Base-by-base conservation (phyloP, 2,329 filamentous ascomycete species). In the Metarhizium guizhouense region DNA sequence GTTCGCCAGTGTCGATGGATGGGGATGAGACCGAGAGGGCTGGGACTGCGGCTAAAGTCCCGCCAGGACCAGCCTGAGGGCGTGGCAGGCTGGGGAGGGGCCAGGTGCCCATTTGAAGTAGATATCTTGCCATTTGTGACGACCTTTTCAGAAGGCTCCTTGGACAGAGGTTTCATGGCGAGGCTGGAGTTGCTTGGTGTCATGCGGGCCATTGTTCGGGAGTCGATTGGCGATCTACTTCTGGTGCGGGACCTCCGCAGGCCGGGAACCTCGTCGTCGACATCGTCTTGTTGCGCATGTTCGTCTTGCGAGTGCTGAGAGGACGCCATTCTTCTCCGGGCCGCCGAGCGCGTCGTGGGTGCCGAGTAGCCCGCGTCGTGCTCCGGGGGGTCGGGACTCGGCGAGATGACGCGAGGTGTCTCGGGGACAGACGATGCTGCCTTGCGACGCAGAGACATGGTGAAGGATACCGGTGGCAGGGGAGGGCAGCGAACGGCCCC, bases 1-100 rank as follows among this genome's bases (percentile, higher is more conserved):
- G 82, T 87, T 63, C 90, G 83, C 82, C 94, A 99, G 68, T 94
- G 87, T 58, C 89, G 81, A 71, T 99, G 94, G 64, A 99, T 93
- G 2, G 94, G 94, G 58, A 99, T 99, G 51, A 97, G 79, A 8
- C 94, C 94, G 4, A 97, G 80, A 10, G 94, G 94, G 64, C 90
- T 95, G 3, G 94, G 94, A 63, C 90, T 95, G 60, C 94, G 83
- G 65, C 90, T 96, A 68, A 96, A 82, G 67, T 93, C 89, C 58
- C 88, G 83, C 89, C 90, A 95, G 70, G 81, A 88, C 75, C 87
- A 88, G 59, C 86, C 84, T 51, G 72, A 64, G 4, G 75, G 80
- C 30, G 45, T 30, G 10, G 45, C 45, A 48, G 45, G 78, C 32
- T 81, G 76, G 3, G 87, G 87, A 13, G 86, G 87, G 20, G 85